A percentile compares a stretch with the other conserved stretches of the same genome.
These are phyloP conservation scores for Quambalaria eucalypti DNA, from an alignment of 1,284 basidiomycete genomes.

Conservation along the genomic window DNA sequence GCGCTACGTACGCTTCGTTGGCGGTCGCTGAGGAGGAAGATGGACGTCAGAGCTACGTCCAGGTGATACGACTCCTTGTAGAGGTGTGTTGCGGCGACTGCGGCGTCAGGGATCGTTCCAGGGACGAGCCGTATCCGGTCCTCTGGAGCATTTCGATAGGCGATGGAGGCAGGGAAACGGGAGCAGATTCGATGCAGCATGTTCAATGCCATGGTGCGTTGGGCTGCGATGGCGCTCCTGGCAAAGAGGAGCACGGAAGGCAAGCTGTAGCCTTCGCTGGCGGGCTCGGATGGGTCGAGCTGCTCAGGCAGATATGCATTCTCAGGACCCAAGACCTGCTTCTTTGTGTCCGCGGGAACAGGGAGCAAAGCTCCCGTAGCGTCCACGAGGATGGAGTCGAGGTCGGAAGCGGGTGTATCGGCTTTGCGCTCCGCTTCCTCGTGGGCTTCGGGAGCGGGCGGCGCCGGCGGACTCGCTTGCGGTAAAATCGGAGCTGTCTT, in stretches of 20 bases:
- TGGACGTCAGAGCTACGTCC: constrained; percentile 10
- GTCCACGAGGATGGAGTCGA: background rate
- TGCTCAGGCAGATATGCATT: background rate
- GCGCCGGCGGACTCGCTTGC: too few relatives aligned
- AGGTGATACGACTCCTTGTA: background rate
- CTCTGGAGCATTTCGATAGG: background rate
- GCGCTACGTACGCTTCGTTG: constrained; percentile 29
- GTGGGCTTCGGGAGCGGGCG: background rate
- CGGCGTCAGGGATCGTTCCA: constrained; percentile 3
- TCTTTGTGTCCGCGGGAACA: background rate
- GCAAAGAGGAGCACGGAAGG: constrained; percentile 75
- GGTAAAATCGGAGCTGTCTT: background rate
- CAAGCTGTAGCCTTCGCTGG: constrained; percentile 76
- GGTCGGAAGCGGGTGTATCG: background rate
- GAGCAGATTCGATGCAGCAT: constrained; percentile 58
- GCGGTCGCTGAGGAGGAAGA: constrained; percentile 29
- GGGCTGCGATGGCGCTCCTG: constrained; percentile 71
- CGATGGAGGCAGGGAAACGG: background rate
- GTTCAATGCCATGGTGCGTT: constrained; percentile 71
- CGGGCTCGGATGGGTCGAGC: constrained; percentile 53
- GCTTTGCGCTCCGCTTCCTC: background rate
- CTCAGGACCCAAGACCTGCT: background rate
- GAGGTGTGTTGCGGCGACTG: constrained; percentile 8
- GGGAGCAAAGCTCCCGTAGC: background rate
- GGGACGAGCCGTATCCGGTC: background rate